A percentile compares a stretch with the other conserved stretches of the same genome.
Conservation (phyloP, 2,329 filamentous ascomycete genomes). For the Verticillium nubilum region DNA sequence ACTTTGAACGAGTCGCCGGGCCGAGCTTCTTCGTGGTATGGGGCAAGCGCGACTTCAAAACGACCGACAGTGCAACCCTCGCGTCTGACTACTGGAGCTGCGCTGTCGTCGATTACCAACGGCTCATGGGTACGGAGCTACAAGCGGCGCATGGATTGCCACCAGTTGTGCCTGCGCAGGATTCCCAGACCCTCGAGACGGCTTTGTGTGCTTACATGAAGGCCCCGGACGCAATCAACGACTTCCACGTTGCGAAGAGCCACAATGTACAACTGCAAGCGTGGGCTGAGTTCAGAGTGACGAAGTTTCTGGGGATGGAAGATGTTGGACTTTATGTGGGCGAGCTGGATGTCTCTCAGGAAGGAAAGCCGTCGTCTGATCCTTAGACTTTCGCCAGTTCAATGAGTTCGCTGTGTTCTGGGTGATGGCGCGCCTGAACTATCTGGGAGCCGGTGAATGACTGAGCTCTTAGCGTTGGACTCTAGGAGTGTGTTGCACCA, state of each 20-base stretch:
- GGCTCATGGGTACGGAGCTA: background rate
- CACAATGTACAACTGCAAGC: background rate
- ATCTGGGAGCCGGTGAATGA: too few species aligned
- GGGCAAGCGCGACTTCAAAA: background rate
- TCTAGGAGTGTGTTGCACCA: too few species aligned
- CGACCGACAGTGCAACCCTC: background rate
- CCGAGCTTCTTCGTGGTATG: background rate
- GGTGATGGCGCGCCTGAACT: too few species aligned
- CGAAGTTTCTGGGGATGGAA: background rate
- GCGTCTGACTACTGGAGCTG: background rate
- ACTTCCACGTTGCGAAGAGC: background rate
- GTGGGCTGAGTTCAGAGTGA: background rate
- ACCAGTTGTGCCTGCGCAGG: background rate
- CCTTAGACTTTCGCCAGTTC: background rate
- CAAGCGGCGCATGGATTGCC: background rate
- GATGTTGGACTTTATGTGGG: background rate
- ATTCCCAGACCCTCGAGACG: background rate
- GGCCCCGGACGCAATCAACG: too few species aligned
- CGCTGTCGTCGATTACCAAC: background rate
- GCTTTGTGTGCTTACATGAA: background rate
- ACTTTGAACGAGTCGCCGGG: background rate
- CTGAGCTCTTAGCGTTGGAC: too few species aligned
- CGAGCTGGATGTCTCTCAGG: background rate
- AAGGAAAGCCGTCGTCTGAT: background rate
- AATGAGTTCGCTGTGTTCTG: background rate